Evolutionary conservation across 306 rosid genomes (phyloP), one percentile per base, ranked within the genome.

Genomic region (Elaeagnus macrophylla): DNA sequence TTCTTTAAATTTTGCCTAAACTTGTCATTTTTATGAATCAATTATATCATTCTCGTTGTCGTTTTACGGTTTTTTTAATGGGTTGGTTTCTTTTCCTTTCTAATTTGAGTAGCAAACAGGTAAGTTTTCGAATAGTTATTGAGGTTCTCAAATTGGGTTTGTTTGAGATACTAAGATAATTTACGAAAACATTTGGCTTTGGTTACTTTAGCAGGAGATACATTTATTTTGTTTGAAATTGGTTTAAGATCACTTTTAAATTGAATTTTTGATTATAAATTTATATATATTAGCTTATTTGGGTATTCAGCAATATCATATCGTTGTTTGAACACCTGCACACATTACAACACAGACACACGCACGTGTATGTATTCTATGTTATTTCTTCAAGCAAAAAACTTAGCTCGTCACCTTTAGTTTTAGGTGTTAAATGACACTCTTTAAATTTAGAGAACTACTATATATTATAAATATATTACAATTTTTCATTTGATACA

Each of bases 251-350:
- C 9, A 44, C 5, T 32, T 16, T 44, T 17, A 9, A 0, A 1
- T 16, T 37, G 19, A 7, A 11, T 36, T 37, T 2, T 12, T 38
- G 5, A 13, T 19, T 64, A 10, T 16, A 10, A 13, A 12, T 59
- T 10, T 53, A n/a, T 16, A 53, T 19, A 10, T 18, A 12, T 20
- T 12, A 43, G 65, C 50, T 50, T 36, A 37, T 62, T 37, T 61
- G 60, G 40, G 57, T 19, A 37, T 51, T 51, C 15, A 20, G 51
- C 59, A 46, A 44, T 43, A 60, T 38, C 50, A 62, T 12, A 10
- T 25, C 32, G 32, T 25, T 25, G 32, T 54, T 71, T 8, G 19
- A 37, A 18, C 7, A 12, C 32, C 7, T 9, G 48, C 17, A 64
- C 46, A 32, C 55, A 39, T 47, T 52, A 20, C 20, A 52, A 12